Conservation (phyloP, 2,329 filamentous ascomycete genomes). For the Diplodia corticola region DNA sequence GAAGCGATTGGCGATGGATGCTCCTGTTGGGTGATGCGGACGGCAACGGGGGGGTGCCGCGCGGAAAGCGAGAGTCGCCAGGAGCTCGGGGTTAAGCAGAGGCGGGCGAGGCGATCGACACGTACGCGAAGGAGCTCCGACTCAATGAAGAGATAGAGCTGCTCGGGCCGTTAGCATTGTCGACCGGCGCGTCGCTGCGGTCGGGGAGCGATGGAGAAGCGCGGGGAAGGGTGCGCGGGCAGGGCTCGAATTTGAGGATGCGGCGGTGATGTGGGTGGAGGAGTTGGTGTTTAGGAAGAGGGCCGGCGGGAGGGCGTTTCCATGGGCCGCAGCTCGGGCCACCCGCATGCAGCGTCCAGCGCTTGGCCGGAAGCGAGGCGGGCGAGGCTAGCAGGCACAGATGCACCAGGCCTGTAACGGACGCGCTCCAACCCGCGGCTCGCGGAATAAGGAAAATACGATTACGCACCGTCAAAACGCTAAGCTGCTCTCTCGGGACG, state of each 20-base stretch:
- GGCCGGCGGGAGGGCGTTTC: conserved; percentile 18
- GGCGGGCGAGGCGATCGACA: conserved; percentile 20
- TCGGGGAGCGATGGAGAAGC: conserved; percentile 3
- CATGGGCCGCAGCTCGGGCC: conserved; percentile 17
- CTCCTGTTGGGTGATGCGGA: neutral
- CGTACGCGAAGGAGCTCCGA: conserved; percentile 20
- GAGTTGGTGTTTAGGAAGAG: conserved; percentile 10
- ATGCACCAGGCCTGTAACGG: conserved; percentile 17
- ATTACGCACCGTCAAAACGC: conserved; percentile 18
- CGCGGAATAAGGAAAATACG: conserved; percentile 21
- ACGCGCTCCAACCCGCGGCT: conserved; percentile 2
- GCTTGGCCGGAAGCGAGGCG: conserved; percentile 20
- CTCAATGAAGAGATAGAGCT: conserved; percentile 22
- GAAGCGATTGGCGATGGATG: neutral
- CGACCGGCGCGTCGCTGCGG: neutral
- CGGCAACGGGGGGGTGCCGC: neutral
- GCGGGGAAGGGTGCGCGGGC: neutral
- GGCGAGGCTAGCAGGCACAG: conserved; percentile 18
- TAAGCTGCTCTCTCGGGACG: neutral
- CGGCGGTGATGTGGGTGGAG: conserved; percentile 4
- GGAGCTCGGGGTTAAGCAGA: neutral
- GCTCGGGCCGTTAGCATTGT: conserved; percentile 17
- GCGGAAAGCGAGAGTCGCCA: conserved; percentile 2
- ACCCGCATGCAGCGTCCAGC: conserved; percentile 21
- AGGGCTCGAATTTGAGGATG: neutral